These are phyloP conservation scores for Coniochaeta sp. DNA, from an alignment of 2,329 filamentous ascomycete species.

Conservation along the genomic window DNA sequence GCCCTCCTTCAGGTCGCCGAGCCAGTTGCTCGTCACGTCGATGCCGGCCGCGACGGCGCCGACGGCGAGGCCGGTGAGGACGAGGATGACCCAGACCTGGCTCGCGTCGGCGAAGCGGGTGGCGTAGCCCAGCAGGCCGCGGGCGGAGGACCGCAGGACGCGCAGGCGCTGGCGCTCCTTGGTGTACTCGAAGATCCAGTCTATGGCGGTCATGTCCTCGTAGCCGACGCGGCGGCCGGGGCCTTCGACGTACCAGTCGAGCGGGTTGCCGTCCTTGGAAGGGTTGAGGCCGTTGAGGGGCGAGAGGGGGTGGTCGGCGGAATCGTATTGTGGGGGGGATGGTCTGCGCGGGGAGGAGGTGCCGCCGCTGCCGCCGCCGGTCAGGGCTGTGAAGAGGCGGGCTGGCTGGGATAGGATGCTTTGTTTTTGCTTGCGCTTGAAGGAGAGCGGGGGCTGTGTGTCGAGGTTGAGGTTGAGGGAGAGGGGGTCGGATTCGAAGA, in stretches of 20 bases:
- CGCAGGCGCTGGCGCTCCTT: conserved; percentile 87
- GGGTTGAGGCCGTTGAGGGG: conserved; percentile 4
- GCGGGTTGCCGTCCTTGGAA: conserved; percentile 38
- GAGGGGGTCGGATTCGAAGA: conserved; percentile 51
- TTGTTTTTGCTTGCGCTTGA: conserved; percentile 61
- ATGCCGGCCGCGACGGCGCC: conserved; percentile 82
- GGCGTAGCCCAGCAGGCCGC: conserved; percentile 65
- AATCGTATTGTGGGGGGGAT: conserved; percentile 3
- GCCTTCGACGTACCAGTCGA: conserved; percentile 87
- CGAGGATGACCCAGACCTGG: conserved; percentile 85
- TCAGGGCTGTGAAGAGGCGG: conserved; percentile 41
- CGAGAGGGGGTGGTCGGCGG: neutral
- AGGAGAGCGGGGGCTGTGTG: conserved; percentile 45
- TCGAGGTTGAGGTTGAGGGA: conserved; percentile 37
- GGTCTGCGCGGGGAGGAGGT: conserved; percentile 11
- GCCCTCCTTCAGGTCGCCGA: conserved; percentile 85
- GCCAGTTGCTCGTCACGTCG: conserved; percentile 85
- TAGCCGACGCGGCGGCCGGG: conserved; percentile 87
- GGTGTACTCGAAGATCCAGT: conserved; percentile 99
- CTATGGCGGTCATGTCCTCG: conserved; percentile 93
- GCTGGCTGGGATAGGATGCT: conserved; percentile 35
- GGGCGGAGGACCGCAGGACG: conserved; percentile 61
- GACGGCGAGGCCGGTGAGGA: conserved; percentile 76
- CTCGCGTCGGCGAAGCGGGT: conserved; percentile 72
- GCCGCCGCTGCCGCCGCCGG: conserved; percentile 27